These are phyloP conservation scores for Drechslerella dactyloides DNA, from an alignment of 2,329 filamentous ascomycete species.

Conservation along the genomic window DNA sequence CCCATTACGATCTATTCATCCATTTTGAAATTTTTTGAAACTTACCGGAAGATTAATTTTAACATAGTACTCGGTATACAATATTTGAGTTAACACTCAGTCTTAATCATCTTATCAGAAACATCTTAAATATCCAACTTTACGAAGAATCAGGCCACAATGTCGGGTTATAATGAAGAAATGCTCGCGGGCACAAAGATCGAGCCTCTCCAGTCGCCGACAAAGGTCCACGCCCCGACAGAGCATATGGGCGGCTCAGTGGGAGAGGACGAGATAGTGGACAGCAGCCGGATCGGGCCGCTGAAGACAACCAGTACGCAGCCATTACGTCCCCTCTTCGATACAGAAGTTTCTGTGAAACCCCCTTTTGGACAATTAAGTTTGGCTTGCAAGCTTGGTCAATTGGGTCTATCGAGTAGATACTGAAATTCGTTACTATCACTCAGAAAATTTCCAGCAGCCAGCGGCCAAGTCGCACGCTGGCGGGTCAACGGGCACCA, in stretches of 20 bases:
- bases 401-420: no score
- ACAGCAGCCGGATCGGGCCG: slow-evolving; percentile 30
- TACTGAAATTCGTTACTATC: no score
- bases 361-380: no score
- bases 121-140: background rate
- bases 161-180: slow-evolving; percentile 37
- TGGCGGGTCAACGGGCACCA: slow-evolving; percentile 35
- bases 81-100: no score
- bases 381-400: no score
- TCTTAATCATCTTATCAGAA: no score
- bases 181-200: slow-evolving; percentile 39
- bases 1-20: no score
- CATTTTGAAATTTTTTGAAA: no score
- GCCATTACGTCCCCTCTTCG: background rate
- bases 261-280: slow-evolving; percentile 28
- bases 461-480: slow-evolving; percentile 25
- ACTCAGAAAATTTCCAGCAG: slow-evolving; percentile 40
- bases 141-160: background rate
- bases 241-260: slow-evolving; percentile 21
- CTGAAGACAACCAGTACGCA: slow-evolving; percentile 25
- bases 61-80: no score
- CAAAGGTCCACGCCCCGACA: slow-evolving; percentile 30
- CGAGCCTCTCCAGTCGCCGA: slow-evolving; percentile 30
- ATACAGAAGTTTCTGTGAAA: slow-evolving; percentile 2
- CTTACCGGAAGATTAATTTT: no score